phyloP scores from a whole-genome alignment of 495 filamentous ascomycete species.

The Penicillium cosmopolitanum region DNA sequence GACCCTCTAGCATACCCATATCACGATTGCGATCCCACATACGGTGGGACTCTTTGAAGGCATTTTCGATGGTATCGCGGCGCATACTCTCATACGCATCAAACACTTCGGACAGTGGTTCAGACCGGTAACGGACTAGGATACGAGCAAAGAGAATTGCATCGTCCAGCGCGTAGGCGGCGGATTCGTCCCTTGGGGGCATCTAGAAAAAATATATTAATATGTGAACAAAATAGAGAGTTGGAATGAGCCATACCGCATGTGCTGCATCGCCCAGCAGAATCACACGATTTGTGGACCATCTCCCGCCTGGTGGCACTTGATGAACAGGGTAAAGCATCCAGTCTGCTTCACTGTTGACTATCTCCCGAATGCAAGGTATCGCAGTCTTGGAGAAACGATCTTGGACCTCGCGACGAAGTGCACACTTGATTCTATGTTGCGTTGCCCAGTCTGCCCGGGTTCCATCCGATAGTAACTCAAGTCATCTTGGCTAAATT shows the following conservation, averaged over 20 bases:
- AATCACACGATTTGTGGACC: constrained; percentile 53
- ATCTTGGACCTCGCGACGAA: constrained; percentile 45
- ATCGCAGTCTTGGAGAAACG: constrained; percentile 50
- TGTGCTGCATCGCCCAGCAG: constrained; percentile 64
- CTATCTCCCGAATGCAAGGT: constrained; percentile 52
- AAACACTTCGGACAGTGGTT: constrained; percentile 49
- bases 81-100: constrained; percentile 55
- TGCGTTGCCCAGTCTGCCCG: constrained; percentile 53
- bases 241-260: constrained; percentile 46
- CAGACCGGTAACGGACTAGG: constrained; percentile 39
- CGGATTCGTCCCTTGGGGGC: constrained; percentile 65
- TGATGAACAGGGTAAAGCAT: constrained; percentile 65
- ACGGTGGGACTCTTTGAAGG: constrained; percentile 54
- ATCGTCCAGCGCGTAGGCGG: constrained; percentile 65
- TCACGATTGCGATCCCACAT: constrained; percentile 50
- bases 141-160: constrained; percentile 59
- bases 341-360: constrained; percentile 53
- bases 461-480: constrained; percentile 35
- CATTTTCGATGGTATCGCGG: constrained; percentile 50
- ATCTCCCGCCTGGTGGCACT: constrained; percentile 52
- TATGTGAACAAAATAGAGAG: not conserved
- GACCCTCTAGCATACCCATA: constrained; percentile 42
- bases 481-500: constrained; percentile 47
- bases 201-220: constrained; percentile 40
- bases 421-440: constrained; percentile 42